Evolutionary conservation across 331 rosid genomes (phyloP).

Genomic region (Rosa hybrid): DNA sequence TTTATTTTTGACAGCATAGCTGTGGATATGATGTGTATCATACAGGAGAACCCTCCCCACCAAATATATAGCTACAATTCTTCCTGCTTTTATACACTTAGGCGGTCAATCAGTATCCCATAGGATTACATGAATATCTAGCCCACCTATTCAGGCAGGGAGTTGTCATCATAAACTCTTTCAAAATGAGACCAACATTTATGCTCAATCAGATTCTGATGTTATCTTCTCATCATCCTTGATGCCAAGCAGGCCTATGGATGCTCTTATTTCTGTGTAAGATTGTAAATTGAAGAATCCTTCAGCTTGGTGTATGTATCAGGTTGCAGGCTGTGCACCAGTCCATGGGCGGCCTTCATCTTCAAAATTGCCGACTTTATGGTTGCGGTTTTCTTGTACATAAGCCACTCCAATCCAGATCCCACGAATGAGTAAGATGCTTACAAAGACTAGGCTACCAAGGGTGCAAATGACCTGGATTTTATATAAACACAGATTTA

Average conservation of each 20-base stretch:
- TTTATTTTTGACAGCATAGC: neutral
- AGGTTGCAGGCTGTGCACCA: conserved; percentile 44
- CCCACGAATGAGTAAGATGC: conserved; percentile 77
- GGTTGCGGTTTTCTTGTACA: conserved; percentile 42
- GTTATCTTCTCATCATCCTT: neutral
- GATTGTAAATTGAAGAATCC: neutral
- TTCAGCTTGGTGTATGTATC: neutral
- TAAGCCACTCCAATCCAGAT: conserved; percentile 64
- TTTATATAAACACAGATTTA: neutral
- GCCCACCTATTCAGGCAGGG: conserved; percentile 11
- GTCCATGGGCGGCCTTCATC: conserved; percentile 41
- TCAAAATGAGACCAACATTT: neutral
- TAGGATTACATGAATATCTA: neutral
- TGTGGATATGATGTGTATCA: neutral
- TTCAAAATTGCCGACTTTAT: conserved; percentile 24
- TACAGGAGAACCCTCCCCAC: neutral
- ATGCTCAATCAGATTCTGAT: neutral
- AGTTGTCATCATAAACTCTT: neutral
- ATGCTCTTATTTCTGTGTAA: neutral
- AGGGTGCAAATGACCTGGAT: conserved; percentile 76
- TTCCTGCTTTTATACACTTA: neutral
- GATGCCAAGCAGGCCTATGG: neutral
- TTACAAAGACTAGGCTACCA: conserved; percentile 68
- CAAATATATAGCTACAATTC: neutral
- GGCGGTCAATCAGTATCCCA: neutral